Base-by-base conservation (phyloP, 352 stramenopile species). In the Globisporangium viniferum region DNA sequence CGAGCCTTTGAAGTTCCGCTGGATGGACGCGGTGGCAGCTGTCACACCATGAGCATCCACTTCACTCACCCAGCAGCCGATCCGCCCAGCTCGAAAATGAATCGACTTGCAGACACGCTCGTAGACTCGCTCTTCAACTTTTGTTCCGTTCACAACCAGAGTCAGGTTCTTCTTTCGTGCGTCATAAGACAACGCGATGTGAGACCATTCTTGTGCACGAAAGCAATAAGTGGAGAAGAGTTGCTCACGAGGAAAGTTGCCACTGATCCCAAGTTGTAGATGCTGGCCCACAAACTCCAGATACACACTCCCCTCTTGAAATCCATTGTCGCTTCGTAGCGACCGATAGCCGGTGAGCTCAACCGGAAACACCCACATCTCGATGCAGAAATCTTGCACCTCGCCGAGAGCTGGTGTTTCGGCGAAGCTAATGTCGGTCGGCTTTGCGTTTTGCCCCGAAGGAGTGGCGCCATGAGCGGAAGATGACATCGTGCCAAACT, bases 351-450 rank as follows among this genome's bases (percentile, higher is more conserved):
- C 86, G 0, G 64, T 66, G 9, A 95, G 68, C 36, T 94, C 84
- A 3, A 73, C 80, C 10, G 89, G 82, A 58, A 80, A 88, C 5
- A 96, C 73, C 89, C 89, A 96, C 67, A 93, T 79, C 66, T 96
- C 89, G 15, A 96, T 66, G 5, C 81, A 90, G 59, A 94, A 94
- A 57, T 92, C 79, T 7, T 73, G 72, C 5, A 81, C 73, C 58
- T 88, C 76, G 8, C 88, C 88, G 8, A 94, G 68, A 0, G 78
- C 76, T 7, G 86, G 84, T 18, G 81, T 81, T 59, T 94, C 84
- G 1, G 87, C 79, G 46, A 80, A 92, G 62, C 85, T 94, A 2
- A 88, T 68, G 51, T 89, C 77, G 6, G 90, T 76, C 14, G 73
- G 35, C 56, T 91, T 93, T 5, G 64, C 24, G 29, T 49, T 58